Percentiles rank a stretch among this genome's conserved stretches.
phyloP scores from a whole-genome alignment of 2,329 filamentous ascomycete species.

The Cryphonectria radicalis region DNA sequence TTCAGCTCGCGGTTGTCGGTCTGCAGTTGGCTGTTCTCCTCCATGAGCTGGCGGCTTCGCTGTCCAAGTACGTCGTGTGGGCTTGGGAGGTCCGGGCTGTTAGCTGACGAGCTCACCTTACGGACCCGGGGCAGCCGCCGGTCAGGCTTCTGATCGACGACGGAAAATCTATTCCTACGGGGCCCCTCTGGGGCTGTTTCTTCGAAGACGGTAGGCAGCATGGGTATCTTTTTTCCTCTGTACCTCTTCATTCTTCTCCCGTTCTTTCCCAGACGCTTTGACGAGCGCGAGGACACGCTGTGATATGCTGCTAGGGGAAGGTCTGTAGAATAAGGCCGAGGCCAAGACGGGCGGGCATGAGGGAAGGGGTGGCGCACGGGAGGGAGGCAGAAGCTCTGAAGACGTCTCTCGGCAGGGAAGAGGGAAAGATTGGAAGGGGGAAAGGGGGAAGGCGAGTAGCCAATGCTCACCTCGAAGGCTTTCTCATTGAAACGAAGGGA shows the following conservation, averaged over 20 bases:
- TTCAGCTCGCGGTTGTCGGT: conserved; percentile 11
- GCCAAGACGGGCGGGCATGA: not conserved
- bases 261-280: not conserved
- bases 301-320: not conserved
- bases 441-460: not conserved
- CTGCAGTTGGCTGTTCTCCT: not conserved
- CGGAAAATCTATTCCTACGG: not conserved
- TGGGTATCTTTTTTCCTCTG: not conserved
- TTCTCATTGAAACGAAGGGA: not conserved
- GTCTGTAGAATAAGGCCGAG: not conserved
- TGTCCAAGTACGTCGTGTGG: not conserved
- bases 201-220: not conserved
- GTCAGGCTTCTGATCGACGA: not conserved
- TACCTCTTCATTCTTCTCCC: not conserved
- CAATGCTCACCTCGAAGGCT: not conserved
- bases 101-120: not conserved
- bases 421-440: not conserved
- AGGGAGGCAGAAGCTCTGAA: not conserved
- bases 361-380: not conserved
- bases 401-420: not conserved
- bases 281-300: not conserved
- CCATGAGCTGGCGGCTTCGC: not conserved
- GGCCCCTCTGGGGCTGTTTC: not conserved
- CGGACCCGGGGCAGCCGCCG: not conserved
- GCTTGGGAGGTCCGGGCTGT: not conserved